phyloP scores from a whole-genome alignment of 176 grass and related monocot genomes.

The Raddia distichophylla region DNA sequence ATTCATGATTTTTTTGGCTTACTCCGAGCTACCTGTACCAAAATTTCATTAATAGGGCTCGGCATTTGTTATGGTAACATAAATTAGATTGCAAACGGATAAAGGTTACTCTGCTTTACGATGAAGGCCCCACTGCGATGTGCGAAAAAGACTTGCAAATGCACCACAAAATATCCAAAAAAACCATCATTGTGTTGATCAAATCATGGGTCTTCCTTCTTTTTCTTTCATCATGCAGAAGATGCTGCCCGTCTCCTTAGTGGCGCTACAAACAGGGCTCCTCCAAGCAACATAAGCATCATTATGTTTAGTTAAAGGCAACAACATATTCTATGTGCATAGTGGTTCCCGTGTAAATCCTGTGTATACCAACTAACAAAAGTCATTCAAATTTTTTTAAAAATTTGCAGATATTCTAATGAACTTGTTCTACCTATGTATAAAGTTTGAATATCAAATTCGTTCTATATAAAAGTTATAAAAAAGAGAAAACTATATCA shows the following conservation, averaged over 20 bases:
- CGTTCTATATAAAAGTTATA: too few relatives aligned
- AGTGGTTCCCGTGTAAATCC: too few relatives aligned
- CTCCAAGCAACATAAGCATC: constrained; percentile 33
- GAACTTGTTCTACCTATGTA: too few relatives aligned
- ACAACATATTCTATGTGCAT: too few relatives aligned
- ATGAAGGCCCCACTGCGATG: background rate
- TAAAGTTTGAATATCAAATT: too few relatives aligned
- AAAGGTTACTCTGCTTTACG: background rate
- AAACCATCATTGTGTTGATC: constrained; percentile 16
- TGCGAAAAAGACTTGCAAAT: background rate
- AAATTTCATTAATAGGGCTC: too few relatives aligned
- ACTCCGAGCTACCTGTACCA: background rate
- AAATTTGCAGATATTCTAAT: too few relatives aligned
- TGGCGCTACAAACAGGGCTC: constrained; percentile 17
- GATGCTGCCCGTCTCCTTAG: constrained; percentile 5
- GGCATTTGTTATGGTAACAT: too few relatives aligned
- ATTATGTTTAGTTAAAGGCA: background rate
- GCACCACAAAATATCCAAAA: background rate
- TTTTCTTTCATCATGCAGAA: constrained; percentile 1
- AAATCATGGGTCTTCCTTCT: constrained; percentile 1
- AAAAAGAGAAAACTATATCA: too few relatives aligned
- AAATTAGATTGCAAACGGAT: background rate
- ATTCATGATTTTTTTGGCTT: background rate
- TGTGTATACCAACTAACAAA: too few relatives aligned
- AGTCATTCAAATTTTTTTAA: too few relatives aligned